These are phyloP conservation scores for Glaciozyma antarctica DNA, from an alignment of 768 basidiomycete species.

Conservation along the genomic window DNA sequence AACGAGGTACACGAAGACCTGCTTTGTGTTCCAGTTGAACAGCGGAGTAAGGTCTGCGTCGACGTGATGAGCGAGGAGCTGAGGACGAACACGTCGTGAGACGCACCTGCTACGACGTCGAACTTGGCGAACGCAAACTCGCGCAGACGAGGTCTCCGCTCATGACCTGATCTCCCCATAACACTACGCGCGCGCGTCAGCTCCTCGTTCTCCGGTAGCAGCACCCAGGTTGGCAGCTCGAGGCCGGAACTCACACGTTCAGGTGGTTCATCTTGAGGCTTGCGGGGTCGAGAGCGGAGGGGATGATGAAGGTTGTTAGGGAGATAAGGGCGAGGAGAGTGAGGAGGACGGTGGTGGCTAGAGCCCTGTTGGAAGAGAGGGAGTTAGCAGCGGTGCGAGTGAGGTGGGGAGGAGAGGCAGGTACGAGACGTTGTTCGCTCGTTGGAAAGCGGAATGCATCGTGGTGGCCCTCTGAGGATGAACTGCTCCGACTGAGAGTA, in stretches of 20 bases:
- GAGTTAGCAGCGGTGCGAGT: conserved; percentile 44
- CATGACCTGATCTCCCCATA: conserved; percentile 18
- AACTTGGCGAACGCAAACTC: conserved; percentile 74
- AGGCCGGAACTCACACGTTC: conserved; percentile 53
- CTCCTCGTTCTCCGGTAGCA: not conserved
- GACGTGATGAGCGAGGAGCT: not conserved
- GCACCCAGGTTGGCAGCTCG: not conserved
- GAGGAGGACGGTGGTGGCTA: conserved; percentile 59
- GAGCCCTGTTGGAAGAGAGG: conserved; percentile 57
- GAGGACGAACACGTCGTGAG: not conserved
- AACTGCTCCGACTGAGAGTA: too few relatives aligned
- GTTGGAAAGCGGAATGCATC: conserved; percentile 39
- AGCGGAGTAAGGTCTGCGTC: conserved; percentile 63
- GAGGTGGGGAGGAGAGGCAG: conserved; percentile 44
- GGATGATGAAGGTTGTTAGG: conserved; percentile 28
- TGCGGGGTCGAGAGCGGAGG: conserved; percentile 48
- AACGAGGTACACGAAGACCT: conserved; percentile 74
- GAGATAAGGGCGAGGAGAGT: conserved; percentile 29
- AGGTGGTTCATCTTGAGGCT: conserved; percentile 52
- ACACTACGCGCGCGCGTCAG: conserved; percentile 12
- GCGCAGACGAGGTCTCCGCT: conserved; percentile 47
- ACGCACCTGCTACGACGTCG: conserved; percentile 66
- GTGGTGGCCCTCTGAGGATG: too few relatives aligned
- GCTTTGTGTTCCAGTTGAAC: conserved; percentile 96
- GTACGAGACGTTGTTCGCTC: conserved; percentile 59